These are phyloP conservation scores for Phanerochaete sordida DNA, from an alignment of 768 basidiomycete genomes.

Conservation along the genomic window DNA sequence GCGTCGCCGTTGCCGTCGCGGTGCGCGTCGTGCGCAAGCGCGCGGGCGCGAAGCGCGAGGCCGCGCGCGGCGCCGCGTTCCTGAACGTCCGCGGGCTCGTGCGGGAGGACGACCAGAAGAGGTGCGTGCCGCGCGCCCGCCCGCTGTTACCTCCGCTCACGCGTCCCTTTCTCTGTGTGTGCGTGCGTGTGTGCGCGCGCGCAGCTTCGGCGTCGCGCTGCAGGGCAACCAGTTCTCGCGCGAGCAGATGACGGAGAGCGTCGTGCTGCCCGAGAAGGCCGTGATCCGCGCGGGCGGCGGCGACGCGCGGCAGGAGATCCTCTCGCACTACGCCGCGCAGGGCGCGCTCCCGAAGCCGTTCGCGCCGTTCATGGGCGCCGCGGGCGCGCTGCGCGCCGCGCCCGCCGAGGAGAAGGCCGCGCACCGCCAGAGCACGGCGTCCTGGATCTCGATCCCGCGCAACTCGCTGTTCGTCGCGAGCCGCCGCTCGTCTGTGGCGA, in stretches of 20 bases:
- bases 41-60: constrained; percentile 31
- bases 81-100: constrained; percentile 47
- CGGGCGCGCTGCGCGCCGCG: constrained; percentile 3
- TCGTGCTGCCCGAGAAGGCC: constrained; percentile 53
- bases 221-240: constrained; percentile 36
- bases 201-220: constrained; percentile 4
- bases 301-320: constrained; percentile 35
- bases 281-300: constrained; percentile 35
- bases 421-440: constrained; percentile 13
- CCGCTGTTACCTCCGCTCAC: not conserved
- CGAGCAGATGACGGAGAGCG: constrained; percentile 36
- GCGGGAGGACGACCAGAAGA: constrained; percentile 27
- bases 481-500: constrained; percentile 14
- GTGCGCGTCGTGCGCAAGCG: constrained; percentile 41
- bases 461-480: constrained; percentile 17
- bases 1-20: constrained; percentile 39
- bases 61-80: constrained; percentile 39
- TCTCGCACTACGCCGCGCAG: constrained; percentile 41
- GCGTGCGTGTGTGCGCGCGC: not conserved
- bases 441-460: constrained; percentile 21
- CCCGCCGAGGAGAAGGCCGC: constrained; percentile 8
- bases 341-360: constrained; percentile 40
- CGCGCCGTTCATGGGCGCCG: constrained; percentile 29
- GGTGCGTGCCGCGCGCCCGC: constrained; percentile 6
- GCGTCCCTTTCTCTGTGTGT: too few species aligned